These are phyloP conservation scores for Candida sakaeoensis DNA, from an alignment of 805 yeast species.

Conservation along the genomic window DNA sequence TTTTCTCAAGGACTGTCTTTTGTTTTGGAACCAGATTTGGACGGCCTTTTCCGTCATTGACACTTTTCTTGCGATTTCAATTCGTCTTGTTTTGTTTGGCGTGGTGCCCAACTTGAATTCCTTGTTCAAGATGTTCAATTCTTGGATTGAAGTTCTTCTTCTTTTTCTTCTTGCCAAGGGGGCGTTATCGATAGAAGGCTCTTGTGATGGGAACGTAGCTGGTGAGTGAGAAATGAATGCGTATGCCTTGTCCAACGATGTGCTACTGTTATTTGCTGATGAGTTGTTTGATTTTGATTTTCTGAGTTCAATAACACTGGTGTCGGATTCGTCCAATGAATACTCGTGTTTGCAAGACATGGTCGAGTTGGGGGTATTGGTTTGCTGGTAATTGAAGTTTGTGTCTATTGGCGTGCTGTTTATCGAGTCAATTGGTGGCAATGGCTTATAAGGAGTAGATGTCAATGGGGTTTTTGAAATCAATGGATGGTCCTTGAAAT, in stretches of 20 bases:
- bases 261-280: conserved; percentile 3
- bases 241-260: conserved; percentile 38
- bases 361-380: conserved; percentile 4
- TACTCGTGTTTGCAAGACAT: conserved; percentile 4
- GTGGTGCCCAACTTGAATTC: conserved; percentile 77
- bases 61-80: conserved; percentile 74
- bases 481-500: conserved; percentile 11
- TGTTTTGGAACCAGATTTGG: conserved; percentile 98
- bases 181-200: conserved; percentile 85
- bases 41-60: conserved; percentile 97
- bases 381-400: neutral
- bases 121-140: conserved; percentile 71
- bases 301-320: conserved; percentile 6
- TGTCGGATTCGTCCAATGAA: conserved; percentile 8
- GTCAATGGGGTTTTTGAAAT: neutral
- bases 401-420: conserved; percentile 11
- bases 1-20: conserved; percentile 76
- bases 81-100: conserved; percentile 74
- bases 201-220: conserved; percentile 77
- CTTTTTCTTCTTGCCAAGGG: conserved; percentile 91
- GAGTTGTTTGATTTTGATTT: conserved; percentile 5
- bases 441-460: conserved; percentile 8
- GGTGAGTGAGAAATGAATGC: conserved; percentile 95
- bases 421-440: conserved; percentile 26
- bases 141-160: conserved; percentile 90